phyloP scores from a whole-genome alignment of 2,329 filamentous ascomycete genomes.

The Amauroascus verrucosus region DNA sequence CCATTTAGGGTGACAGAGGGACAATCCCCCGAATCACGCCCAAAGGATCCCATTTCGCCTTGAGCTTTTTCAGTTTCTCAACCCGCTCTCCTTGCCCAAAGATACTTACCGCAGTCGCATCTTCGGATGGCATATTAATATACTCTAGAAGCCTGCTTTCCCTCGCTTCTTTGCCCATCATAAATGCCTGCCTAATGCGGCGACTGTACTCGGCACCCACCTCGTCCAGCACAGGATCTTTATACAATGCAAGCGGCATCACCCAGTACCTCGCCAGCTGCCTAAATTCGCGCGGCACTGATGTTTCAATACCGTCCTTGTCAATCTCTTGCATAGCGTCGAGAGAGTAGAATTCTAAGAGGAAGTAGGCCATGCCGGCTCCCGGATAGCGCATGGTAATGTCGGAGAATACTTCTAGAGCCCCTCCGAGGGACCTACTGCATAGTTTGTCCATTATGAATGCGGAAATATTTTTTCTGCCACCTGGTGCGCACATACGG shows the following conservation, averaged over 20 bases:
- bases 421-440: neutral
- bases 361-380: neutral
- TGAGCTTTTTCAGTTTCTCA: neutral
- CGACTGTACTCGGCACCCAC: neutral
- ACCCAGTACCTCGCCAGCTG: conserved; percentile 5
- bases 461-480: conserved; percentile 6
- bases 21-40: conserved; percentile 1
- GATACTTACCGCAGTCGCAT: neutral
- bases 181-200: neutral
- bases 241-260: conserved; percentile 6
- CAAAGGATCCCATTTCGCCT: conserved; percentile 2
- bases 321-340: neutral
- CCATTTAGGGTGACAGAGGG: neutral
- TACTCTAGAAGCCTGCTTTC: neutral
- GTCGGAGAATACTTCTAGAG: neutral
- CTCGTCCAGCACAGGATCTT: neutral
- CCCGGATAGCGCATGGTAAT: neutral
- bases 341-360: neutral
- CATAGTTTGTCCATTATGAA: neutral
- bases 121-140: conserved; percentile 4
- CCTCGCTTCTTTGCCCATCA: neutral
- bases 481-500: neutral
- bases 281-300: neutral
- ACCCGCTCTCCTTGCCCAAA: neutral
- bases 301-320: neutral